Evolutionary conservation across 257 asterid species (phyloP).

Genomic region (Solanum tarijense): DNA sequence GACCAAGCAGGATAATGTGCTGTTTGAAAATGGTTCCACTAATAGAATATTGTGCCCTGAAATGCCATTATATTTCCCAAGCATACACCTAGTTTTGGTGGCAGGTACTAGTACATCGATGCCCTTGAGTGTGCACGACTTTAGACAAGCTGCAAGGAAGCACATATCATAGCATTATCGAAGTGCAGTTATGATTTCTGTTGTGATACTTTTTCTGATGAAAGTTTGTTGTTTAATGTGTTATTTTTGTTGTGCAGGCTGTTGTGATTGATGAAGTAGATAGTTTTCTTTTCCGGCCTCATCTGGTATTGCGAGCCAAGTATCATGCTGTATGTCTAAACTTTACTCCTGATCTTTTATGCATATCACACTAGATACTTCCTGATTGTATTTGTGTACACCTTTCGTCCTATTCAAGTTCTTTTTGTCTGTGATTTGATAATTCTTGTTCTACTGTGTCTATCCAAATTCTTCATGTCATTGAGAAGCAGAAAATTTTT

Average conservation of each 20-base stretch:
- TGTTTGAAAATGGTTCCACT: not conserved
- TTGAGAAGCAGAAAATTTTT: not conserved
- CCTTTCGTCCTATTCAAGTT: not conserved
- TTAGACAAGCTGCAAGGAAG: not conserved
- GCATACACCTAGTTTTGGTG: not conserved
- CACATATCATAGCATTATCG: not conserved
- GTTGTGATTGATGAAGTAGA: slow-evolving; percentile 96
- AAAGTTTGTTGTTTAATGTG: not conserved
- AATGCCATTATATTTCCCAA: not conserved
- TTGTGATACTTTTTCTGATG: not conserved
- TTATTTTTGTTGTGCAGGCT: slow-evolving; percentile 32
- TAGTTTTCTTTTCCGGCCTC: slow-evolving; percentile 90
- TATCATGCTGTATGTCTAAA: slow-evolving; percentile 70
- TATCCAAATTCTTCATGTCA: not conserved
- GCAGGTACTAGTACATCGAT: not conserved
- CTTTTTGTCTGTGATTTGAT: not conserved
- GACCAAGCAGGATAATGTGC: not conserved
- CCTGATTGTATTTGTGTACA: not conserved
- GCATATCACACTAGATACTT: not conserved
- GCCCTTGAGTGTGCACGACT: not conserved
- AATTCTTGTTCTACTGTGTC: not conserved
- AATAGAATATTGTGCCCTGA: not conserved
- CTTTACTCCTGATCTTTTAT: not conserved
- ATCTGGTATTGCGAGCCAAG: slow-evolving; percentile 74
- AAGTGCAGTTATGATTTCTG: not conserved